Conservation (phyloP, 2,329 filamentous ascomycete genomes). For the Trichoderma atrobrunneum region DNA sequence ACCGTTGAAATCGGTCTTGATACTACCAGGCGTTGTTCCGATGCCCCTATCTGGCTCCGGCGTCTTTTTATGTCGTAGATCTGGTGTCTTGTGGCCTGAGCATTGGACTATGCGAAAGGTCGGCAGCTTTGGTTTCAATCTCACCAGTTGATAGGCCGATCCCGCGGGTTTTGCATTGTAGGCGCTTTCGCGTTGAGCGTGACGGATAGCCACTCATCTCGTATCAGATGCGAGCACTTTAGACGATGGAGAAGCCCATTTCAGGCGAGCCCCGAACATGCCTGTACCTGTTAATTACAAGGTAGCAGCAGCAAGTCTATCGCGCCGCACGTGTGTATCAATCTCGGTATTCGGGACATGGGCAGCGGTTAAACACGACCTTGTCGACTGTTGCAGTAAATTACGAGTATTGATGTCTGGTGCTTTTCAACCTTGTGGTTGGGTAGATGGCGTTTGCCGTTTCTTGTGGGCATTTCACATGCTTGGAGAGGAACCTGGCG, state of each 20-base stretch:
- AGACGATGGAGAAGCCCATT: not conserved
- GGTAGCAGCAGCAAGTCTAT: not conserved
- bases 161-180: not conserved
- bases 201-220: not conserved
- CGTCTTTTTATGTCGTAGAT: not conserved
- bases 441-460: not conserved
- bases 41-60: not conserved
- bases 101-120: not conserved
- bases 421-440: not conserved
- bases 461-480: not conserved
- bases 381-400: not conserved
- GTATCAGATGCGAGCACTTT: not conserved
- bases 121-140: not conserved
- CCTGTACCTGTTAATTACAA: not conserved
- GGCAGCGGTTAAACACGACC: not conserved
- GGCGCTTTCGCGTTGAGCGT: not conserved
- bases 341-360: conserved; percentile 3
- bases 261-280: not conserved
- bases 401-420: not conserved
- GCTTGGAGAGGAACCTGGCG: not conserved
- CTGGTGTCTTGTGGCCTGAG: not conserved
- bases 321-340: conserved; percentile 5
- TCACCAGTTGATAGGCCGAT: not conserved
- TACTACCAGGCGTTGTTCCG: not conserved
- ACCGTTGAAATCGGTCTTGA: not conserved